These are phyloP conservation scores for Ophiostoma quercus DNA, from an alignment of 2,329 filamentous ascomycete genomes.

Conservation along the genomic window DNA sequence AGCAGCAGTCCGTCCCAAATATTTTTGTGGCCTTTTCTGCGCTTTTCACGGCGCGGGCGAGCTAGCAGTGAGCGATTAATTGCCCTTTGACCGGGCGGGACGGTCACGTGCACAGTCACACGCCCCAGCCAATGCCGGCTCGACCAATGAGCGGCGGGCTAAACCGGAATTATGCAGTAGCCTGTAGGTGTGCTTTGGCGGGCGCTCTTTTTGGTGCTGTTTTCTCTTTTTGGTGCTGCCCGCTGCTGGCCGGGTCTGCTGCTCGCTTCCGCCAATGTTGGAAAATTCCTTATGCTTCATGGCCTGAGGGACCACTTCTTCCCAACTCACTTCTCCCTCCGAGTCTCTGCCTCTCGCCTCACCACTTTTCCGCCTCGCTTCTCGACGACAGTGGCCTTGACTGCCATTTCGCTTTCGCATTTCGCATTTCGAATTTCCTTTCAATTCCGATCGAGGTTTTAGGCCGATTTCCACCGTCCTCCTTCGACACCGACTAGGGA, in stretches of 20 bases:
- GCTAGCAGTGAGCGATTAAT: slow-evolving; percentile 26
- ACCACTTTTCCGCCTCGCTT: background rate
- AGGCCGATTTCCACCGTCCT: background rate
- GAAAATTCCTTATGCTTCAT: slow-evolving; percentile 24
- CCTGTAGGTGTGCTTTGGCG: slow-evolving; percentile 11
- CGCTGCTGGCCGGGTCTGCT: slow-evolving; percentile 15
- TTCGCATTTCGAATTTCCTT: background rate
- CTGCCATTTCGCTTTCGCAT: background rate
- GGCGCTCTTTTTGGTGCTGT: background rate
- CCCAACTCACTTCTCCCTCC: background rate
- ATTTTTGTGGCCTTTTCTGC: background rate
- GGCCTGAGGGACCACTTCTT: slow-evolving; percentile 14
- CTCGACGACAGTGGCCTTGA: slow-evolving; percentile 8
- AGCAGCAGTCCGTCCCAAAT: background rate
- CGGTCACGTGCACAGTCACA: slow-evolving; percentile 23
- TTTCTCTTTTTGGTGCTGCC: background rate
- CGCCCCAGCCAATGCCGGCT: slow-evolving; percentile 22
- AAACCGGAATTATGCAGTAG: slow-evolving; percentile 29
- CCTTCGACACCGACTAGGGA: background rate
- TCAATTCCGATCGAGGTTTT: background rate
- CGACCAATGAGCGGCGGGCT: slow-evolving; percentile 30
- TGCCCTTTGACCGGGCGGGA: slow-evolving; percentile 22
- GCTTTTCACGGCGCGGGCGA: background rate
- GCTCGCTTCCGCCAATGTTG: slow-evolving; percentile 27
- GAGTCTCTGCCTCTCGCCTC: background rate